A percentile compares a stretch with the other conserved stretches of the same genome.
Evolutionary conservation across 164 flowering plant species (phyloP).

Genomic region (Tetrastigma voinierianum): DNA sequence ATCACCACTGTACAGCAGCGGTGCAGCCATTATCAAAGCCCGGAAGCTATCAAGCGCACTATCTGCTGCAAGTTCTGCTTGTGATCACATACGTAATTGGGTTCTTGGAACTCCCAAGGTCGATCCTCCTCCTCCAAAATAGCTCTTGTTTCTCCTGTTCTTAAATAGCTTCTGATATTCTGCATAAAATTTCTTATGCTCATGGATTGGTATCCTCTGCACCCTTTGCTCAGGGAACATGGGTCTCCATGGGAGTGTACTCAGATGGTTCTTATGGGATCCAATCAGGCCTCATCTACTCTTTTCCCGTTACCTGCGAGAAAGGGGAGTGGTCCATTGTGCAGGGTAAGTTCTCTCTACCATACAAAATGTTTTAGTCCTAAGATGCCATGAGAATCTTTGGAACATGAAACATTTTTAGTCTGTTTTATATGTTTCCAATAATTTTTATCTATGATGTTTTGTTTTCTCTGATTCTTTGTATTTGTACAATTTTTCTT

Average conservation of each 20-base stretch:
- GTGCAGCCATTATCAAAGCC: conserved; percentile 80
- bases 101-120: conserved; percentile 85
- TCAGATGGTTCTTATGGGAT: conserved; percentile 91
- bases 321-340: conserved; percentile 90
- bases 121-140: background rate
- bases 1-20: conserved; percentile 74
- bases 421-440: no score
- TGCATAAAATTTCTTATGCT: background rate
- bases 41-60: conserved; percentile 85
- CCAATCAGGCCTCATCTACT: conserved; percentile 71
- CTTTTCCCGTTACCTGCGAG: conserved; percentile 87
- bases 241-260: conserved; percentile 94
- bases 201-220: background rate
- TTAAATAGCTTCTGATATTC: background rate
- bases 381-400: no score
- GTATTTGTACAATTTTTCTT: no score
- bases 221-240: conserved; percentile 48
- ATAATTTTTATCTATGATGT: background rate
- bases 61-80: conserved; percentile 90
- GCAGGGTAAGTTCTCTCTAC: conserved; percentile 44
- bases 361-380: no score
- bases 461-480: background rate
- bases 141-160: background rate
- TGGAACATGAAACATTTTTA: no score
- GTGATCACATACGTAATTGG: conserved; percentile 92